phyloP scores from a whole-genome alignment of 257 asterid species.

The Cinchona pubescens region DNA sequence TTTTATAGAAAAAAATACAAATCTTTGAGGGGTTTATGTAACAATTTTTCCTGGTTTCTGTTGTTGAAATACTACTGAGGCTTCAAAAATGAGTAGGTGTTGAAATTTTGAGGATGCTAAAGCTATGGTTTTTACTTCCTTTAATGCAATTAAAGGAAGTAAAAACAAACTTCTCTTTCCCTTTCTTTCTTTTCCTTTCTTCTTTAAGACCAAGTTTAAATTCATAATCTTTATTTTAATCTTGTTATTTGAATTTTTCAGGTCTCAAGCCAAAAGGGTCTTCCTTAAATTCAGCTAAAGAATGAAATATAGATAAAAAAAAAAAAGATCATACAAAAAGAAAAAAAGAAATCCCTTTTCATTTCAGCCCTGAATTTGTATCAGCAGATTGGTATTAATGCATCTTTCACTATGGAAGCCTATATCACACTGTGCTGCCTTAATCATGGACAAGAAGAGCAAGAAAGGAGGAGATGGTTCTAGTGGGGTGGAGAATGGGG shows the following conservation, averaged over 20 bases:
- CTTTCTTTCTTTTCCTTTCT: neutral
- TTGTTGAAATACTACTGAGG: constrained; percentile 12
- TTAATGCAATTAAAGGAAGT: constrained; percentile 10
- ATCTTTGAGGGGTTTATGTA: too few species aligned
- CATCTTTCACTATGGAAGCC: constrained; percentile 41
- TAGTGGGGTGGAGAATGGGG: constrained; percentile 11
- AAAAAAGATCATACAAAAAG: neutral
- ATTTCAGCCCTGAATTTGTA: neutral
- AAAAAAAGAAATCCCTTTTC: neutral
- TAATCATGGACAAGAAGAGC: constrained; percentile 29
- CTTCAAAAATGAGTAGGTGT: constrained; percentile 13
- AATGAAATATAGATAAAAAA: neutral
- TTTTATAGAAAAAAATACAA: too few species aligned
- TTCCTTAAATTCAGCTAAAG: constrained; percentile 7
- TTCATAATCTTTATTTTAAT: neutral
- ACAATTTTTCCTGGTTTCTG: constrained; percentile 16
- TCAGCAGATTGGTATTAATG: constrained; percentile 21
- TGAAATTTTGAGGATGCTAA: constrained; percentile 17
- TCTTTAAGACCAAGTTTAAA: too few species aligned
- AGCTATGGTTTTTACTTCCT: constrained; percentile 9
- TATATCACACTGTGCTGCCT: constrained; percentile 32
- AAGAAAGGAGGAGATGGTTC: constrained; percentile 16
- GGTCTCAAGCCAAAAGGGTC: constrained; percentile 15
- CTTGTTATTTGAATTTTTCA: constrained; percentile 16
- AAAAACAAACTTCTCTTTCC: neutral